Base-by-base conservation (phyloP, 2,329 filamentous ascomycete genomes). In the Bertia moriformis region DNA sequence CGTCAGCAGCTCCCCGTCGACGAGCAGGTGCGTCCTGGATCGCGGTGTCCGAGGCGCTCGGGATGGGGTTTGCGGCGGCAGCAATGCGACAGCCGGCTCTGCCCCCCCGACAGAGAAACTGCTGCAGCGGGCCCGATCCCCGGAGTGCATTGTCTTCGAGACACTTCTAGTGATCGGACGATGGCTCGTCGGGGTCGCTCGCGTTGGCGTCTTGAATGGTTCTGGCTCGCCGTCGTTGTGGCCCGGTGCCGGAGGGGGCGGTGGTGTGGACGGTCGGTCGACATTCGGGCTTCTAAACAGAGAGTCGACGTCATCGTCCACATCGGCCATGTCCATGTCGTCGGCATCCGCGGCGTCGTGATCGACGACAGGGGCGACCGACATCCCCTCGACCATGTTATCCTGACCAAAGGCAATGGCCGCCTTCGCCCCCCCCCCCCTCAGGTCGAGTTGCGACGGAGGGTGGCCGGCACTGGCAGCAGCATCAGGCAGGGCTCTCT, bases 401-500 rank as follows among this genome's bases (percentile, higher is more conserved):
- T 27, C 22, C 22, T 27, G 22, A 27, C n/a, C 22, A n/a, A 27
- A 7, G n/a, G 22, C 22, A n/a, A 27, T 27, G 7, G 22, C 22
- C 22, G 7, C n/a, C 7, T 27, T 27, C 7, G 7, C n/a, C 7
- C n/a, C n/a, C 7, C n/a, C n/a, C 7, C n/a, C 7, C 7, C n/a
- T 7, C 7, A 10, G 22, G 22, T 27, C 7, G 22, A 10, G 22
- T 7, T 27, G 22, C n/a, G 7, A 10, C 22, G 7, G 7, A 22
- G 52, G 52, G 18, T 61, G 59, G 3, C 59, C 51, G 14, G 57
- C 49, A 3, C 63, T 60, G 42, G 67, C 63, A 32, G 70, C 60
- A 39, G 66, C 52, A 46, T 78, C 78, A n/a, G 14, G 68, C 59
- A 13, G 65, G 57, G 30, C 73, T 54, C 48, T 78, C 73, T 38